Evolutionary conservation across 1,284 basidiomycete species (phyloP).

Genomic region (Austroboletus niveus): DNA sequence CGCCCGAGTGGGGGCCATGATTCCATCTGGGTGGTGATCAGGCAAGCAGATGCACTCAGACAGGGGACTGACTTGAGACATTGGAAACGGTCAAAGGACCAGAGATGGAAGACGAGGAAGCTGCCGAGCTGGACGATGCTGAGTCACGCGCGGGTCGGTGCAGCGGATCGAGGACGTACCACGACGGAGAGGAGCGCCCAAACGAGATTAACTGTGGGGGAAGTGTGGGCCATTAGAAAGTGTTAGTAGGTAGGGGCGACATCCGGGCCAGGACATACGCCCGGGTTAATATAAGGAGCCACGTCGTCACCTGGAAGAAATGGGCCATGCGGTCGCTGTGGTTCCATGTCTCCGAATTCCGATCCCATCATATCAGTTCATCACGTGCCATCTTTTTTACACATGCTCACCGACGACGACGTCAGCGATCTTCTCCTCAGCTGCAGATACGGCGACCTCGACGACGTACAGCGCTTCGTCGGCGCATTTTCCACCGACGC

Average conservation of each 20-base stretch:
- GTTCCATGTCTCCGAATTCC: too few relatives aligned
- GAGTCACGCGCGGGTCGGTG: not conserved
- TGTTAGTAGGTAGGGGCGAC: too few relatives aligned
- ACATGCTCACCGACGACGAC: not conserved
- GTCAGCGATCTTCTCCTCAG: conserved; percentile 67
- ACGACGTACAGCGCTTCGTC: conserved; percentile 70
- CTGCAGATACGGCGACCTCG: conserved; percentile 82
- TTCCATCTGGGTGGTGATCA: conserved; percentile 51
- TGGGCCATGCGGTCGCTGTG: too few relatives aligned
- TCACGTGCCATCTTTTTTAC: too few relatives aligned
- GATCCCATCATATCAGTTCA: too few relatives aligned
- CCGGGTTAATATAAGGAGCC: too few relatives aligned
- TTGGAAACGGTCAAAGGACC: conserved; percentile 74
- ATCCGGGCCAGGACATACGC: too few relatives aligned
- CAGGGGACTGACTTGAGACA: conserved; percentile 54
- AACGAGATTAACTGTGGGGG: conserved; percentile 56
- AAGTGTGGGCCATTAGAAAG: conserved; percentile 57
- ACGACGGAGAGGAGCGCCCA: conserved; percentile 56
- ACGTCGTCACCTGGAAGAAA: too few relatives aligned
- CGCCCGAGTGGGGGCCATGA: conserved; percentile 58
- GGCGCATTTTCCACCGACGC: conserved; percentile 54
- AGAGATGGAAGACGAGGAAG: conserved; percentile 70
- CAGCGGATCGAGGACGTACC: conserved; percentile 32
- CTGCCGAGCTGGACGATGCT: conserved; percentile 44
- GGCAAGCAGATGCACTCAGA: not conserved